These are phyloP conservation scores for Neurospora cerealis DNA, from an alignment of 495 filamentous ascomycete genomes.

Conservation along the genomic window DNA sequence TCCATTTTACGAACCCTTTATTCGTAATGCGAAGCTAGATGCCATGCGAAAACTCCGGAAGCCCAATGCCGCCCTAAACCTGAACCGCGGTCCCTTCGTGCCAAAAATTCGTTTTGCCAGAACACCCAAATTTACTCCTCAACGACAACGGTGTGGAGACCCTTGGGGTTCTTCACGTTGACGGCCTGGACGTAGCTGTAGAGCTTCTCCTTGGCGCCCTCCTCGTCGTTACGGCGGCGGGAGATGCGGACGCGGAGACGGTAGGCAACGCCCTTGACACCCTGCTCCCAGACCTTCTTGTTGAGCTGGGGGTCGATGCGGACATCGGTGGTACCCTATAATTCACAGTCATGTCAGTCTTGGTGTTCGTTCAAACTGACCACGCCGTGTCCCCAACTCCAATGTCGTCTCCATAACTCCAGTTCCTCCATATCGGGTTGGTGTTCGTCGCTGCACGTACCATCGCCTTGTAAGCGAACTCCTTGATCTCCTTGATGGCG, in stretches of 20 bases:
- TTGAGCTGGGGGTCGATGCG: conserved; percentile 96
- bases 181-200: conserved; percentile 99
- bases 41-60: conserved; percentile 43
- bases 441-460: conserved; percentile 45
- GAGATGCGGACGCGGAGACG: conserved; percentile 95
- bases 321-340: conserved; percentile 91
- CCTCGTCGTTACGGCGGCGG: conserved; percentile 99
- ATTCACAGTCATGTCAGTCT: conserved; percentile 15
- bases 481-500: conserved; percentile 98
- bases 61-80: conserved; percentile 38
- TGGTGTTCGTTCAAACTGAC: not conserved
- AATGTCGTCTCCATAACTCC: not conserved
- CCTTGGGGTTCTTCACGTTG: conserved; percentile 98
- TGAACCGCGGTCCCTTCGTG: conserved; percentile 22
- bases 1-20: conserved; percentile 29
- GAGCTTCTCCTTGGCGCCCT: conserved; percentile 95
- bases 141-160: conserved; percentile 75
- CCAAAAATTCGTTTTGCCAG: conserved; percentile 14
- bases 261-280: conserved; percentile 96
- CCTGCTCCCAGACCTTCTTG: conserved; percentile 99
- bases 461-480: conserved; percentile 87
- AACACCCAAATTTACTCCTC: conserved; percentile 38
- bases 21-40: conserved; percentile 43
- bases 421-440: conserved; percentile 1
- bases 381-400: not conserved